Conservation (phyloP, 1,139 yeast genomes). For the Pichia sp. region DNA sequence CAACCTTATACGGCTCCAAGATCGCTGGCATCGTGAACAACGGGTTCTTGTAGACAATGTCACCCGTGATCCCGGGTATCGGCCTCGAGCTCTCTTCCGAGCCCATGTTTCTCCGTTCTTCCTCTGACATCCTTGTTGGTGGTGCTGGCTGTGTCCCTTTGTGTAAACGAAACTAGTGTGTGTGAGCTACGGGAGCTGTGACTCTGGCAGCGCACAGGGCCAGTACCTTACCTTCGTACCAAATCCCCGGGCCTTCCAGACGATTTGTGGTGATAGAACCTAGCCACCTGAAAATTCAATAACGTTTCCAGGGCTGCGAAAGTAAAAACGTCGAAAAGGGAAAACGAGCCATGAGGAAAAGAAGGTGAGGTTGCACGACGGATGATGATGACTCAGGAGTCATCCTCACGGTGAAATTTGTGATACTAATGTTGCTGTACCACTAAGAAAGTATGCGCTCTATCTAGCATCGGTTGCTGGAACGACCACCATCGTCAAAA, state of each 20-base stretch:
- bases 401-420: too few species aligned
- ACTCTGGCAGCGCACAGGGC: too few species aligned
- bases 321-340: background rate
- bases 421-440: too few species aligned
- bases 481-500: too few species aligned
- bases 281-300: background rate
- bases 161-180: too few species aligned
- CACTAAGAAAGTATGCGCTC: too few species aligned
- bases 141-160: background rate
- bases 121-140: background rate
- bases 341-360: background rate
- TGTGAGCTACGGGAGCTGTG: too few species aligned
- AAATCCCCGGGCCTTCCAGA: background rate
- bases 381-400: too few species aligned
- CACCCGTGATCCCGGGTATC: slow-evolving; percentile 38
- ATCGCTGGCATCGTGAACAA: slow-evolving; percentile 47
- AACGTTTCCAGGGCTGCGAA: background rate
- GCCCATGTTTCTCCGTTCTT: background rate
- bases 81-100: background rate
- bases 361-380: background rate
- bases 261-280: background rate
- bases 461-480: too few species aligned
- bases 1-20: slow-evolving; percentile 53
- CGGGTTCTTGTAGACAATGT: slow-evolving; percentile 31
- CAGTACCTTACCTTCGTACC: too few species aligned